A percentile compares a stretch with the other conserved stretches of the same genome.
These are phyloP conservation scores for Fusarium sambucinum DNA, from an alignment of 2,329 filamentous ascomycete genomes.

Conservation along the genomic window DNA sequence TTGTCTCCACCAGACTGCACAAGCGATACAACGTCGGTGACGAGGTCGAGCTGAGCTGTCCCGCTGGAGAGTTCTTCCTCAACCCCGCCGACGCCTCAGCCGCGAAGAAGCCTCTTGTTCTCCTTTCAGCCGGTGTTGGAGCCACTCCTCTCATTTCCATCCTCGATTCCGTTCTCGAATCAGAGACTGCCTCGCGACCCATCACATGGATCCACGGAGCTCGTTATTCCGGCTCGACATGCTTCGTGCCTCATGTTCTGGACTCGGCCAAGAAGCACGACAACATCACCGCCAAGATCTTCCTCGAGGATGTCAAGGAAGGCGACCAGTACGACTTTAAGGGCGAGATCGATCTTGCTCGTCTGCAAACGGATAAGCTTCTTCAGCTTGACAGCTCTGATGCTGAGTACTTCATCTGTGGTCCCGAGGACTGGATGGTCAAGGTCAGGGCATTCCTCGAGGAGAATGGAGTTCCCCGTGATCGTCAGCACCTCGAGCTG, in stretches of 20 bases:
- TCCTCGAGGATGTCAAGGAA: conserved; percentile 64
- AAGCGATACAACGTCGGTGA: conserved; percentile 62
- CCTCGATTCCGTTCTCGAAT: conserved; percentile 64
- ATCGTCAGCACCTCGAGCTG: conserved; percentile 74
- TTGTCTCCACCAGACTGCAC: conserved; percentile 67
- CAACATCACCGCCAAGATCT: conserved; percentile 61
- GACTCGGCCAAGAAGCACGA: conserved; percentile 54
- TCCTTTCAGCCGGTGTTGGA: conserved; percentile 77
- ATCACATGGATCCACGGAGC: conserved; percentile 75
- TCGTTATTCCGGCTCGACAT: conserved; percentile 62
- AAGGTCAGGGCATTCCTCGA: conserved; percentile 66
- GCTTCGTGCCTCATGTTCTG: conserved; percentile 68
- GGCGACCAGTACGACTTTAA: conserved; percentile 70
- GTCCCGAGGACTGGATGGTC: conserved; percentile 77
- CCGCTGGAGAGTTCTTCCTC: conserved; percentile 72
- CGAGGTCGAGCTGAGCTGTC: conserved; percentile 66
- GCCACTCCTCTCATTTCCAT: conserved; percentile 76
- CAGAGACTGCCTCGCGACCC: conserved; percentile 53
- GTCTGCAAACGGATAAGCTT: conserved; percentile 63
- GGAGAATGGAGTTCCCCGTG: conserved; percentile 66
- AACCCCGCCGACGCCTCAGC: conserved; percentile 59
- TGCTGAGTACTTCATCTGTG: conserved; percentile 79
- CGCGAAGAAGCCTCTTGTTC: conserved; percentile 67
- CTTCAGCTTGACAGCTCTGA: conserved; percentile 66
- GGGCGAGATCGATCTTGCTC: conserved; percentile 69